Evolutionary conservation across 2,329 filamentous ascomycete genomes (phyloP), one percentile per base, ranked within the genome.

Genomic region (Xylaria sp.): DNA sequence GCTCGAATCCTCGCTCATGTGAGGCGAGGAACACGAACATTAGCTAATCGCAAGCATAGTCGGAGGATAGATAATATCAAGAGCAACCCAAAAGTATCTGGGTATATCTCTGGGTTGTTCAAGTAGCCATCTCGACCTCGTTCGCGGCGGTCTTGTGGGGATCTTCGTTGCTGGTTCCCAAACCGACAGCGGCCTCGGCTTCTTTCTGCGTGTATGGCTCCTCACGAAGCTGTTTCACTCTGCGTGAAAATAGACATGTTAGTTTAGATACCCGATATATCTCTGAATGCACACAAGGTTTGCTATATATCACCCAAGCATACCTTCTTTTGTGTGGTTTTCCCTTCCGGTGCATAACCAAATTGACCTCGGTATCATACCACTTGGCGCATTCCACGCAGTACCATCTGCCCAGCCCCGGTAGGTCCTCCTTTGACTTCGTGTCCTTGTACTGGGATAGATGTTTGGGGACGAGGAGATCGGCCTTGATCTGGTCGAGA

Each of bases 371-470:
- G 58, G 90, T 91, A 80, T 98, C 95, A 79, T 97, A 98, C 91
- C 93, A 98, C 83, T 97, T 98, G 70, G 96, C 91, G 80, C 96
- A 99, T 81, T 97, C 92, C 18, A 91, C 85, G 80, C 96, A 99
- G 81, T 97, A 98, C 79, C 90, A 90, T 74, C 89, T 86, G 30
- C 96, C 96, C 57, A 97, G 85, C 0, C 90, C 95, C 3, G 96
- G 96, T 41, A 97, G 86, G 76, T 98, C 96, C 78, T 98, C 95
- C 25, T 87, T 82, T 6, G 91, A 89, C 78, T 97, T 97, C 50
- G 90, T 88, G 58, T 89, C 87, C 78, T 94, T 92, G 84, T 91
- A 94, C 72, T 93, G 88, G 55, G 89, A 83, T 39, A 99, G 88
- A 77, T 98, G 94, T 78, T 90, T 92, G 23, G 93, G 87, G 36